Base-by-base conservation (phyloP, 306 rosid species). In the Acacia crassicarpa region DNA sequence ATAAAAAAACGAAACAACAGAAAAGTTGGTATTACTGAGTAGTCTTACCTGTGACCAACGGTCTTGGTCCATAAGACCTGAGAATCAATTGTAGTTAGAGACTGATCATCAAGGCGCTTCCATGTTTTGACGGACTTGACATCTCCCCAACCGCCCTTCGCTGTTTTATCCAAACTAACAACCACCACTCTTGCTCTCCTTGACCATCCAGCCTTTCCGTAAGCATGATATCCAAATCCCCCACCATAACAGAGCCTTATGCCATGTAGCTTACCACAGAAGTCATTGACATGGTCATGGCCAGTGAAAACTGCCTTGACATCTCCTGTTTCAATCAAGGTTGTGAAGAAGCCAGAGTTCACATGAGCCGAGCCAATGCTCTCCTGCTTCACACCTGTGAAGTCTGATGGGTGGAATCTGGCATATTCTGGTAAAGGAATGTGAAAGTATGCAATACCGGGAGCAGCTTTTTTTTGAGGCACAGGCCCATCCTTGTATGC, bases 201-300 rank as follows among this genome's bases (percentile, higher is more conserved):
- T 11, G 95, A 7, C 98, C 99, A 95, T 81, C 98, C 98, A 40
- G 94, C 94, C 84, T 93, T 86, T 77, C 98, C 99, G 77, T 95
- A 93, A 22, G 99, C 99, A 82, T 93, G 99, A 89, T 92, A 95
- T 69, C 98, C 98, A 16, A 95, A 95, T 35, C 98, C 99, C 9
- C 99, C 97, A 32, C 78, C 97, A 85, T 93, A 93, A 79, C 99
- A 95, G 62, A 95, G 95, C 5, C 89, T 84, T 69, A 93, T 87
- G 27, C 89, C 92, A 8, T 66, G 87, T 68, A 93, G 86, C 76
- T 87, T 72, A 8, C 99, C 98, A 15, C 99, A 95, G 83, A 95
- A 95, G 85, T 93, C 99, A 76, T 95, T 95, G 70, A 93, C 32
- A 80, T 95, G 99, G 78, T 95, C 98, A 71, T 95, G 99, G 17